phyloP scores from a whole-genome alignment of 345 rosid species.

The Gossypium ekmanianum region DNA sequence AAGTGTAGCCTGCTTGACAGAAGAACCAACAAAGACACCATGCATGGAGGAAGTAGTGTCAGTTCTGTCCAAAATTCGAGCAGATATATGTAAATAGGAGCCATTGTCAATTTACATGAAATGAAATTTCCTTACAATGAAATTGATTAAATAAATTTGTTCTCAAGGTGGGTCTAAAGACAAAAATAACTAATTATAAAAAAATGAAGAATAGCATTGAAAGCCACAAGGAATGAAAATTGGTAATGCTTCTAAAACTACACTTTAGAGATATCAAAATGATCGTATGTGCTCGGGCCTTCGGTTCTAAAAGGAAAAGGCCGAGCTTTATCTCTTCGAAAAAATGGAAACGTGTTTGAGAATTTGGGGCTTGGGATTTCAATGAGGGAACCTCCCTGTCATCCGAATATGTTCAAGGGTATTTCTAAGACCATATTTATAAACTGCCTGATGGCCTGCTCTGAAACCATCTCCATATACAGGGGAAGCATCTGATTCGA shows the following conservation, averaged over 20 bases:
- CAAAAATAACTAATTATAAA: not conserved
- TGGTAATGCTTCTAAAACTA: constrained; percentile 6
- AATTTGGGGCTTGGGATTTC: constrained; percentile 23
- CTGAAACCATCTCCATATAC: constrained; percentile 93
- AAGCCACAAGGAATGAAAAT: constrained; percentile 16
- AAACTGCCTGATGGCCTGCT: constrained; percentile 59
- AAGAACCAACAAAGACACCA: constrained; percentile 18
- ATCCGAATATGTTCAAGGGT: constrained; percentile 79
- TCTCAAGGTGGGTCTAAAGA: not conserved
- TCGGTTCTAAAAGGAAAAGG: constrained; percentile 21
- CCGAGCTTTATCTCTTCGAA: constrained; percentile 10
- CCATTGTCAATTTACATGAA: not conserved
- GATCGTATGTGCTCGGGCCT: constrained; percentile 18
- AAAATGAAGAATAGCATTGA: constrained; percentile 6
- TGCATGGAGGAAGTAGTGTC: constrained; percentile 38
- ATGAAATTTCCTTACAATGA: not conserved
- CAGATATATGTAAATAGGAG: constrained; percentile 19
- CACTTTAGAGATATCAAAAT: not conserved
- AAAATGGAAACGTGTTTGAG: constrained; percentile 12
- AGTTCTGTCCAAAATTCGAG: constrained; percentile 34
- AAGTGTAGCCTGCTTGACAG: not conserved
- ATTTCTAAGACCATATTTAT: constrained; percentile 56
- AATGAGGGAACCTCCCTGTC: constrained; percentile 77
- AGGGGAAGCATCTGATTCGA: constrained; percentile 76
- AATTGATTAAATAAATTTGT: not conserved